Base-by-base conservation (phyloP, 2,329 filamentous ascomycete genomes). In the Phyllosticta paracitricarpa region DNA sequence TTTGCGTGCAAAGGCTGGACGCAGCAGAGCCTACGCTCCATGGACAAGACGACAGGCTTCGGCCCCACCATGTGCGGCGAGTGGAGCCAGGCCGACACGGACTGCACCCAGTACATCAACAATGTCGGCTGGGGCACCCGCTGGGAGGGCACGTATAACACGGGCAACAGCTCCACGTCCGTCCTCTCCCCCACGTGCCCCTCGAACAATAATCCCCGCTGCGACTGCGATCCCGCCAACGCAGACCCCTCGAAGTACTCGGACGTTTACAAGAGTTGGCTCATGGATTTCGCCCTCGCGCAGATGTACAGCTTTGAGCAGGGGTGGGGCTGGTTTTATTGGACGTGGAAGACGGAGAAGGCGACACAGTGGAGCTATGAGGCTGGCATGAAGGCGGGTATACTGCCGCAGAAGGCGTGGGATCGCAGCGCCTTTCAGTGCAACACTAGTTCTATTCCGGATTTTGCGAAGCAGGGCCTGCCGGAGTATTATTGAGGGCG, bases 321-420 rank as follows among this genome's bases (percentile, higher is more conserved):
- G 65, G 91, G 89, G 5, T 94, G 89, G 87, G 94, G 94, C 56
- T 99, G 94, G 94, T 97, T 96, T 77, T 99, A 99, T 77, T 99
- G 94, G 94, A 97, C 92, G 35, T 96, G 94, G 93, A 84, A 91
- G 76, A 96, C 93, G 30, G 93, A 97, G 78, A 81, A 76, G 65
- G 86, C 89, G 56, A 80, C 86, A 63, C 91, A 97, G 76, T 99
- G 94, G 94, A 96, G 91, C 72, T 96, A 94, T 78, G 86, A 92
- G 75, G 80, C 85, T 65, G 92, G 91, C 0, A 78, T 92, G 64
- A 82, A 82, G 58, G 88, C 88, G 1, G 90, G 90, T 0, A 90
- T 93, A 56, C 74, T 99, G 76, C 94, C 94, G 1, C 63, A 70
- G 56, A 73, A 74, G 68, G 75, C 75, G 54, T 78, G 73, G 65